Percentiles rank a stretch among this genome's conserved stretches.
Evolutionary conservation across 768 basidiomycete species (phyloP).

Genomic region (Podaxis pistillaris): DNA sequence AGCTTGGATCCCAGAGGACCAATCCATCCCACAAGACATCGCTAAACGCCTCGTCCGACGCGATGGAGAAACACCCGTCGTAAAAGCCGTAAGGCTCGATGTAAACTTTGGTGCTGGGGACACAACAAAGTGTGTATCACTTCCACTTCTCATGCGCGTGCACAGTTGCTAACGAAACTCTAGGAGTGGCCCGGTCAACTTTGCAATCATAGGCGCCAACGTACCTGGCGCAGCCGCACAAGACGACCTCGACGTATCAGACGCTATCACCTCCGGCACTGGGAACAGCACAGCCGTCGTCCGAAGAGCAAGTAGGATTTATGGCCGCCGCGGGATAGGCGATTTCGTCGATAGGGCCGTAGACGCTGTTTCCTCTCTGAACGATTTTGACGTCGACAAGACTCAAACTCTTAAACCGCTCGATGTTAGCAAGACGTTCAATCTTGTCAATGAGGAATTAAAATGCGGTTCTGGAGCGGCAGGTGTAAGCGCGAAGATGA

Average conservation of each 20-base stretch:
- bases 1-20: conserved; percentile 21
- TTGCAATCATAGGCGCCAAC: conserved; percentile 16
- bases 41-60: conserved; percentile 15
- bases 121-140: neutral
- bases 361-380: too few species aligned
- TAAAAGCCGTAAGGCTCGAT: conserved; percentile 20
- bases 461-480: conserved; percentile 21
- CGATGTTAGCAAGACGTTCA: conserved; percentile 29
- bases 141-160: neutral
- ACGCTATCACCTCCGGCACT: neutral
- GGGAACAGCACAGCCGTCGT: neutral
- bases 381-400: conserved; percentile 28
- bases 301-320: conserved; percentile 19
- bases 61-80: conserved; percentile 14
- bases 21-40: conserved; percentile 19
- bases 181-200: conserved; percentile 8
- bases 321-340: conserved; percentile 16
- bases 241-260: neutral
- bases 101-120: conserved; percentile 21
- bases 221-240: conserved; percentile 15
- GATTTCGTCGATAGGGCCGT: too few species aligned
- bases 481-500: conserved; percentile 21
- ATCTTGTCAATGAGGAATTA: conserved; percentile 28
- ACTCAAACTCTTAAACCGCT: conserved; percentile 29
- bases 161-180: too few species aligned